phyloP scores from a whole-genome alignment of 306 rosid genomes.

The Vigna angularis region DNA sequence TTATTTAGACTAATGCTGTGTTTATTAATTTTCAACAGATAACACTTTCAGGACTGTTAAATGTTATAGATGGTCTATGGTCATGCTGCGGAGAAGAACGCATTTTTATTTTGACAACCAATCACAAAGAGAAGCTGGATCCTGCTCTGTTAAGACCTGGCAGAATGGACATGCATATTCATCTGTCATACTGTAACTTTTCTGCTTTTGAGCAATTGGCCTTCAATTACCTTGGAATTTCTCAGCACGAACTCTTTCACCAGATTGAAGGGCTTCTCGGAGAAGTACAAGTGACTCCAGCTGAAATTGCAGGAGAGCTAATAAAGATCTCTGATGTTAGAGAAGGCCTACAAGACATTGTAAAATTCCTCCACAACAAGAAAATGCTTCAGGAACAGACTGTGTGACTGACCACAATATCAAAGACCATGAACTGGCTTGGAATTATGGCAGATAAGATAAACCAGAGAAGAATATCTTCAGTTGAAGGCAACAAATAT shows the following conservation, averaged over 20 bases:
- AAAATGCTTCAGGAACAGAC: conserved; percentile 13
- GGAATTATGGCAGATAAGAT: too few relatives aligned
- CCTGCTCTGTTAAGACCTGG: conserved; percentile 69
- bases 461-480: too few relatives aligned
- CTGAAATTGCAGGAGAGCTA: conserved; percentile 60
- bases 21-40: too few relatives aligned
- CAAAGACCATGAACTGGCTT: too few relatives aligned
- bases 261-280: conserved; percentile 49
- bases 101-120: conserved; percentile 55
- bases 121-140: conserved; percentile 53
- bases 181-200: conserved; percentile 48
- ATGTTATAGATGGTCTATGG: conserved; percentile 57
- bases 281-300: conserved; percentile 56
- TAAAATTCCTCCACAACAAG: conserved; percentile 23
- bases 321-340: conserved; percentile 40
- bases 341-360: conserved; percentile 45
- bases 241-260: conserved; percentile 49
- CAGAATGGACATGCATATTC: conserved; percentile 62
- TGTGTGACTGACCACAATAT: too few relatives aligned
- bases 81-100: conserved; percentile 56
- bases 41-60: conserved; percentile 58
- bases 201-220: conserved; percentile 47
- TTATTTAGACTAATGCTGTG: too few relatives aligned
- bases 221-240: conserved; percentile 38
- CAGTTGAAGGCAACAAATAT: too few relatives aligned